Percentiles rank a stretch among this genome's conserved stretches.
phyloP scores from a whole-genome alignment of 352 stramenopile genomes.

The Globisporangium acanthophoron region DNA sequence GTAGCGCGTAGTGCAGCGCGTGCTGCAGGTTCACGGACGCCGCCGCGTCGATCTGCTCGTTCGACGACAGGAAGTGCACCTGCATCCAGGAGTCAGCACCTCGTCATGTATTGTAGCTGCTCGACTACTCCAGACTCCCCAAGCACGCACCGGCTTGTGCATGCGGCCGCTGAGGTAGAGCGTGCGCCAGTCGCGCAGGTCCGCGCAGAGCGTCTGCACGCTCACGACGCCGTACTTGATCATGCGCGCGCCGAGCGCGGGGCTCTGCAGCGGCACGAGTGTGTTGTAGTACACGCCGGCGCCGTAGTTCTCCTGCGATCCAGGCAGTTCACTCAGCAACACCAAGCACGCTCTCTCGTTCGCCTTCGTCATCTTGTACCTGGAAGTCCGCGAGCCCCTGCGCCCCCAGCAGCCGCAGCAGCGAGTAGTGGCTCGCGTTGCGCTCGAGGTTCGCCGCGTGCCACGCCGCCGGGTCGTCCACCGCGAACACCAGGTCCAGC shows the following conservation, averaged over 20 bases:
- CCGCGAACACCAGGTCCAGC: slow-evolving; percentile 87
- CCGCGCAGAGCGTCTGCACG: slow-evolving; percentile 65
- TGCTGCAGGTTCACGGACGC: slow-evolving; percentile 63
- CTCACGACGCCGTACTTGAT: slow-evolving; percentile 90
- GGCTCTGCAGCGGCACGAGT: slow-evolving; percentile 54
- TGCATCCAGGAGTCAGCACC: slow-evolving; percentile 10
- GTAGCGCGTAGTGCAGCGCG: slow-evolving; percentile 67
- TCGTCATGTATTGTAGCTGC: too few relatives aligned
- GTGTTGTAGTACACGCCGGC: slow-evolving; percentile 86
- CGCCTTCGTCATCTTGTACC: slow-evolving; percentile 4
- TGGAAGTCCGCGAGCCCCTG: slow-evolving; percentile 53
- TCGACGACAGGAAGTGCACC: slow-evolving; percentile 58
- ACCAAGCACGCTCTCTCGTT: too few relatives aligned
- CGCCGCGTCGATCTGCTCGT: slow-evolving; percentile 34
- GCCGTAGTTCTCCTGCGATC: slow-evolving; percentile 56
- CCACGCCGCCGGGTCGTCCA: slow-evolving; percentile 76
- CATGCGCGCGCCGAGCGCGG: slow-evolving; percentile 52
- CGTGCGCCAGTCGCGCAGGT: slow-evolving; percentile 76
- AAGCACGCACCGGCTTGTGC: slow-evolving; percentile 72
- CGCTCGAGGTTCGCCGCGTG: slow-evolving; percentile 73
- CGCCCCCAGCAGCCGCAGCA: slow-evolving; percentile 66
- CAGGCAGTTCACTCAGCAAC: background rate
- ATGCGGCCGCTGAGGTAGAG: slow-evolving; percentile 86
- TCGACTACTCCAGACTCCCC: background rate
- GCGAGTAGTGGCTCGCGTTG: slow-evolving; percentile 78